Evolutionary conservation across 164 flowering plant species (phyloP).

Genomic region (Vitis rupestris): DNA sequence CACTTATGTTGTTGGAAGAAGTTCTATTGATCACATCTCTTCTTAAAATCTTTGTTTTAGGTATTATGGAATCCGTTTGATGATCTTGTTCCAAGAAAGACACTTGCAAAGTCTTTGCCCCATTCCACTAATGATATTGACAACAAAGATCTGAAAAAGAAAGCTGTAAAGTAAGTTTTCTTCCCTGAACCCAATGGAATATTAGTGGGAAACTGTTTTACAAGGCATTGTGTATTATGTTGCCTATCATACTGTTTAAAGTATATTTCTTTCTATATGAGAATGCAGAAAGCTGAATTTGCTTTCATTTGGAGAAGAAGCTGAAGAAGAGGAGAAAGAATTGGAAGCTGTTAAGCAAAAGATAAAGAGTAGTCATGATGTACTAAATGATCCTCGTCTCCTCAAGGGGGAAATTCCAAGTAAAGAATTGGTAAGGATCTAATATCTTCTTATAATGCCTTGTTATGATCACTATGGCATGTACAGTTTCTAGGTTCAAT

Average conservation of each 20-base stretch:
- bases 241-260: neutral
- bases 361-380: slow-evolving; percentile 96
- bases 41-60: slow-evolving; percentile 33
- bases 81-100: slow-evolving; percentile 78
- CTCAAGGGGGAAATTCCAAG: slow-evolving; percentile 47
- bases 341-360: slow-evolving; percentile 62
- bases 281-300: slow-evolving; percentile 75
- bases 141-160: slow-evolving; percentile 60
- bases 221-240: too few species aligned
- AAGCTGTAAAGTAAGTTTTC: slow-evolving; percentile 74
- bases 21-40: neutral
- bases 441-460: neutral
- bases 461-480: neutral
- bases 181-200: neutral
- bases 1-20: neutral
- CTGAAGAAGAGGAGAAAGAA: slow-evolving; percentile 94
- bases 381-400: slow-evolving; percentile 93
- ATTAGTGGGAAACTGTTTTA: neutral
- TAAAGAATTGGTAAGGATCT: slow-evolving; percentile 46
- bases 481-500: neutral
- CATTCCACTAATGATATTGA: slow-evolving; percentile 36
- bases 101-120: slow-evolving; percentile 29
- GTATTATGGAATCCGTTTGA: slow-evolving; percentile 98
- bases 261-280: slow-evolving; percentile 2
- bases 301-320: slow-evolving; percentile 99